phyloP scores from a whole-genome alignment of 768 basidiomycete species.

The Lactarius quietus region DNA sequence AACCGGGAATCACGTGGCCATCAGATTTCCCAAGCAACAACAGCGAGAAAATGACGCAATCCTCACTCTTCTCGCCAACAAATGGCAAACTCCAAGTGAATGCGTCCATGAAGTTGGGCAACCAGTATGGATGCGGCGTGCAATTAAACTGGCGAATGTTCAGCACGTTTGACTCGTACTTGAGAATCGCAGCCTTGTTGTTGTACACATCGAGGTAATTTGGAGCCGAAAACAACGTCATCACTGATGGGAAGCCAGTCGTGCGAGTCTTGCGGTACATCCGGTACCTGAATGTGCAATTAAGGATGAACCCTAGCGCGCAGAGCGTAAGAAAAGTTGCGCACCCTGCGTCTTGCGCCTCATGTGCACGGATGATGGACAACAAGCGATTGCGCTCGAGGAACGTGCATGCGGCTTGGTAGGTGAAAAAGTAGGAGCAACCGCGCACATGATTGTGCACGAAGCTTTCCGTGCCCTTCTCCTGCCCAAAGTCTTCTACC shows the following conservation, averaged over 20 bases:
- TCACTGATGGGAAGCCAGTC: conserved; percentile 97
- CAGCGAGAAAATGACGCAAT: neutral
- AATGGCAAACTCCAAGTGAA: conserved; percentile 99
- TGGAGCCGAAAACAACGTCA: conserved; percentile 99
- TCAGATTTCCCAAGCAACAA: neutral
- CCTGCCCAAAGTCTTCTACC: conserved; percentile 93
- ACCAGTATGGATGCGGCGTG: conserved; percentile 91
- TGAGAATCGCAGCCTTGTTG: conserved; percentile 98
- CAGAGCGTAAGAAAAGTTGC: conserved; percentile 27
- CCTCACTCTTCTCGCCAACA: conserved; percentile 92
- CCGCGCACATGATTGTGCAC: conserved; percentile 96
- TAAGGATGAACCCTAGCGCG: conserved; percentile 5
- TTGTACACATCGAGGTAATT: conserved; percentile 99
- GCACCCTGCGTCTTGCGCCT: conserved; percentile 97
- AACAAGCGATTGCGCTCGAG: conserved; percentile 95
- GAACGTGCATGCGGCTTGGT: conserved; percentile 96
- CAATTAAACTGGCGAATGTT: conserved; percentile 98
- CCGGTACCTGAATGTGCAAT: conserved; percentile 59
- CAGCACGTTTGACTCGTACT: conserved; percentile 99
- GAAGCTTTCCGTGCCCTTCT: conserved; percentile 88
- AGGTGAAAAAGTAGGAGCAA: conserved; percentile 95
- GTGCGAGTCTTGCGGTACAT: conserved; percentile 99
- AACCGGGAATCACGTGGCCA: conserved; percentile 8
- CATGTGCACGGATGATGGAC: conserved; percentile 96
- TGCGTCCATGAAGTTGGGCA: conserved; percentile 97